These are phyloP conservation scores for Musa acuminata DNA, from an alignment of 176 grass and related monocot species.

Conservation along the genomic window DNA sequence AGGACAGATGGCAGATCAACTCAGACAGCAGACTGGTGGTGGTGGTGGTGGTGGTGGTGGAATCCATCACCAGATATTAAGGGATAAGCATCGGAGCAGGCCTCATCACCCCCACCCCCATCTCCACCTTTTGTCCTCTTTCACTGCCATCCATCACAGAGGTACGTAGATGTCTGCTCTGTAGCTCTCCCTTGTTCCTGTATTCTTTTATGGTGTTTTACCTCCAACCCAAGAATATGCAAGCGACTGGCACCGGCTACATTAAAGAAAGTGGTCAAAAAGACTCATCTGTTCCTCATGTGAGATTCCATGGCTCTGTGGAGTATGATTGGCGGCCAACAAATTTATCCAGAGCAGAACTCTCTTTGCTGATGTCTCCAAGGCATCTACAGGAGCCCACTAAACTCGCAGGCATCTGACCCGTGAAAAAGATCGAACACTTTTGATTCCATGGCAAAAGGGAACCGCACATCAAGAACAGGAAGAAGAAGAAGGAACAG, in stretches of 20 bases:
- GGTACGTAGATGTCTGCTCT: not conserved
- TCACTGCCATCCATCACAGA: not conserved
- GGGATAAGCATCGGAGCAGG: not conserved
- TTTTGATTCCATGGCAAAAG: not conserved
- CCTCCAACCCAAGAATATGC: not conserved
- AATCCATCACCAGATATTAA: not conserved
- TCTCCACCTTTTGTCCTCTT: not conserved
- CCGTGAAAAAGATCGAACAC: not conserved
- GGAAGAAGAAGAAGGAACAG: not conserved
- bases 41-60: too few species aligned
- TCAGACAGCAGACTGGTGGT: too few species aligned
- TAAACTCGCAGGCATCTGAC: not conserved
- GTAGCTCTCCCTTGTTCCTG: not conserved
- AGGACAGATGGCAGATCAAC: too few species aligned
- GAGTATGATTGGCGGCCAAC: not conserved
- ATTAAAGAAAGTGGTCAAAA: constrained; percentile 3
- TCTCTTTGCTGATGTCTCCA: not conserved
- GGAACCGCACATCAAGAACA: not conserved
- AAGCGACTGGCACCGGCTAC: not conserved
- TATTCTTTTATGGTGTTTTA: not conserved
- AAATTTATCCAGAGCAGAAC: not conserved
- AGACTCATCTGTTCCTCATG: not conserved
- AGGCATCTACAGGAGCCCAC: not conserved
- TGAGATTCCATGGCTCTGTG: not conserved
- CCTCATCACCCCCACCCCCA: not conserved